Evolutionary conservation across 805 yeast species (phyloP).

Genomic region (Wickerhamia fluorescens): DNA sequence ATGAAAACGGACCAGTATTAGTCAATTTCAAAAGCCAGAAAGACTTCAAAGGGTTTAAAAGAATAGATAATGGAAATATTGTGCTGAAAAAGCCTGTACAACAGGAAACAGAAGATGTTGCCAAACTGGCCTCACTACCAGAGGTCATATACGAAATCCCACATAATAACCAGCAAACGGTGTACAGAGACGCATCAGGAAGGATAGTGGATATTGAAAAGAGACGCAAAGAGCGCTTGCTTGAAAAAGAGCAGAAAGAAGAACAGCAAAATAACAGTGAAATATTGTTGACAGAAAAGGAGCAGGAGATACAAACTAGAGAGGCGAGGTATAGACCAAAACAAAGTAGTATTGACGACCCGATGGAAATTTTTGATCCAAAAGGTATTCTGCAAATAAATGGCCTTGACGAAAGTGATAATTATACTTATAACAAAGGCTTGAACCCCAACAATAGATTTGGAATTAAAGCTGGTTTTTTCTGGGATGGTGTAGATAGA

Average conservation of each 20-base stretch:
- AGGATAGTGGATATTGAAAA: conserved; percentile 37
- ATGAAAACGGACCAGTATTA: conserved; percentile 14
- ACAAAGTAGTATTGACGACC: conserved; percentile 68
- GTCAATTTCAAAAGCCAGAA: conserved; percentile 10
- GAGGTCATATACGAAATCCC: too few relatives aligned
- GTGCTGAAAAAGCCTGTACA: not conserved
- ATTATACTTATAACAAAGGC: conserved; percentile 35
- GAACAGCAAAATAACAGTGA: conserved; percentile 15
- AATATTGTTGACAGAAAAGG: conserved; percentile 15
- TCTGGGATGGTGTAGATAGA: conserved; percentile 92
- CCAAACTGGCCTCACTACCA: conserved; percentile 2
- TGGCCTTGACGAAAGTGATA: conserved; percentile 10
- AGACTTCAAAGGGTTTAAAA: conserved; percentile 25
- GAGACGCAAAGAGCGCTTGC: conserved; percentile 16
- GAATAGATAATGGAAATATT: conserved; percentile 20
- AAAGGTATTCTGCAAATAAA: too few relatives aligned
- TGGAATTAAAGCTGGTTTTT: conserved; percentile 64
- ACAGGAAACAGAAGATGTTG: not conserved
- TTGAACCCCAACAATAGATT: conserved; percentile 64
- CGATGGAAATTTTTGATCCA: conserved; percentile 46
- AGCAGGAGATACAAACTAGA: conserved; percentile 22
- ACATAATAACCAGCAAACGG: conserved; percentile 25
- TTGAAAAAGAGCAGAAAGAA: conserved; percentile 10
- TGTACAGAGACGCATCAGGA: conserved; percentile 60
- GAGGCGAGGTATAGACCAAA: too few relatives aligned